Conservation (phyloP, 225 moss, liverwort and hornwort species). For the Marchantia paleacea region DNA sequence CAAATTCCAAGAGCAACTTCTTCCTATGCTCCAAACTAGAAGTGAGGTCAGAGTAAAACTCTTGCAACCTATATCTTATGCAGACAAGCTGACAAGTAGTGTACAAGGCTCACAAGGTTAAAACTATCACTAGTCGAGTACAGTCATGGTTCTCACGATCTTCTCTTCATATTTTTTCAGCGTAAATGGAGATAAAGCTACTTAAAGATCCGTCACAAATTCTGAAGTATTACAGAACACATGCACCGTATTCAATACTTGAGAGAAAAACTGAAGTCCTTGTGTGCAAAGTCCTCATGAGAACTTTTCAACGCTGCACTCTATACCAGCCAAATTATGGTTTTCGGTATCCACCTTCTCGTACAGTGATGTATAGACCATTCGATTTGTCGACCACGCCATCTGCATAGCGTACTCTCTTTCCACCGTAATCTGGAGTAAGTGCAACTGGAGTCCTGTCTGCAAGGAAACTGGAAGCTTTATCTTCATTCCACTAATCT, state of each 20-base stretch:
- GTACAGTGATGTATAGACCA: slow-evolving; percentile 59
- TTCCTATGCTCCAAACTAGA: too few species aligned
- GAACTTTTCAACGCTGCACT: background rate
- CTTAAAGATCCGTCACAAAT: too few species aligned
- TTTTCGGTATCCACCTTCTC: slow-evolving; percentile 57
- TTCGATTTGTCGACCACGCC: slow-evolving; percentile 55
- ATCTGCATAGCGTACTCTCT: slow-evolving; percentile 72
- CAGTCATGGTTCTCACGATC: too few species aligned
- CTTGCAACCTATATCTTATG: too few species aligned
- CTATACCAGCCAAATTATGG: background rate
- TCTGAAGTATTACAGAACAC: too few species aligned
- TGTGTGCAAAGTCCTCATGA: background rate
- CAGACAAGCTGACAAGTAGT: too few species aligned
- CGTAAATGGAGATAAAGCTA: too few species aligned
- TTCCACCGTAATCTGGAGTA: slow-evolving; percentile 58
- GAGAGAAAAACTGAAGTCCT: background rate
- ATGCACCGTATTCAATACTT: background rate
- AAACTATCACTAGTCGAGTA: too few species aligned
- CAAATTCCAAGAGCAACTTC: too few species aligned
- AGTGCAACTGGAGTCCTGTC: slow-evolving; percentile 65
- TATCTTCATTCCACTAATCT: background rate
- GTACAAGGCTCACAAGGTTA: too few species aligned
- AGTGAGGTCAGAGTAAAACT: too few species aligned
- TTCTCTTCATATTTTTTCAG: too few species aligned
- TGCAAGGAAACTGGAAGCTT: slow-evolving; percentile 23